phyloP scores from a whole-genome alignment of 495 filamentous ascomycete genomes.

The Aspergillus homomorphus region DNA sequence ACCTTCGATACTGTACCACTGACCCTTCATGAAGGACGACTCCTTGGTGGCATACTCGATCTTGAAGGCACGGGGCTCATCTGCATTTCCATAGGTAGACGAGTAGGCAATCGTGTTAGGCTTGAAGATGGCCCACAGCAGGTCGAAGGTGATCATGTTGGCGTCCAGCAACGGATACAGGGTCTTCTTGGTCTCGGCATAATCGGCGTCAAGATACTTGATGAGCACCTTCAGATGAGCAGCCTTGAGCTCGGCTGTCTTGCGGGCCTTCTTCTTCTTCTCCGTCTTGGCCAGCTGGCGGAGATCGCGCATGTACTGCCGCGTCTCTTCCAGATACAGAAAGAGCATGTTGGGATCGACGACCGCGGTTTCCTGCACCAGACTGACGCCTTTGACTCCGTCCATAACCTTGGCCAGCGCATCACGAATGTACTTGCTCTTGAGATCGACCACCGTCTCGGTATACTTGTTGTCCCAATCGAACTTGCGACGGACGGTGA shows the following conservation, averaged over 20 bases:
- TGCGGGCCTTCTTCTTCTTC: slow-evolving; percentile 66
- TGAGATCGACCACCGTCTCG: slow-evolving; percentile 79
- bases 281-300: slow-evolving; percentile 58
- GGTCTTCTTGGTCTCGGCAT: slow-evolving; percentile 72
- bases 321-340: slow-evolving; percentile 77
- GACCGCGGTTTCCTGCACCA: slow-evolving; percentile 76
- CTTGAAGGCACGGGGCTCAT: slow-evolving; percentile 88
- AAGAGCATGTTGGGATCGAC: slow-evolving; percentile 88
- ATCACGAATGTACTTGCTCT: slow-evolving; percentile 74
- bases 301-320: slow-evolving; percentile 61
- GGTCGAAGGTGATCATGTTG: slow-evolving; percentile 84
- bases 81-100: slow-evolving; percentile 71
- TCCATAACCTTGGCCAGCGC: slow-evolving; percentile 73
- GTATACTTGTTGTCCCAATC: slow-evolving; percentile 85
- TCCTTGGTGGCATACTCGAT: slow-evolving; percentile 77
- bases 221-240: slow-evolving; percentile 74
- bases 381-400: slow-evolving; percentile 73
- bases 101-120: slow-evolving; percentile 84
- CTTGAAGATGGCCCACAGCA: slow-evolving; percentile 89
- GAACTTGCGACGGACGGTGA: slow-evolving; percentile 81
- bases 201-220: slow-evolving; percentile 80
- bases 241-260: slow-evolving; percentile 49
- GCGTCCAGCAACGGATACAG: slow-evolving; percentile 80
- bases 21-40: slow-evolving; percentile 67
- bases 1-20: slow-evolving; percentile 80